Evolutionary conservation across 2,329 filamentous ascomycete genomes (phyloP), one percentile per base, ranked within the genome.

Genomic region (Phyllachora maydis): DNA sequence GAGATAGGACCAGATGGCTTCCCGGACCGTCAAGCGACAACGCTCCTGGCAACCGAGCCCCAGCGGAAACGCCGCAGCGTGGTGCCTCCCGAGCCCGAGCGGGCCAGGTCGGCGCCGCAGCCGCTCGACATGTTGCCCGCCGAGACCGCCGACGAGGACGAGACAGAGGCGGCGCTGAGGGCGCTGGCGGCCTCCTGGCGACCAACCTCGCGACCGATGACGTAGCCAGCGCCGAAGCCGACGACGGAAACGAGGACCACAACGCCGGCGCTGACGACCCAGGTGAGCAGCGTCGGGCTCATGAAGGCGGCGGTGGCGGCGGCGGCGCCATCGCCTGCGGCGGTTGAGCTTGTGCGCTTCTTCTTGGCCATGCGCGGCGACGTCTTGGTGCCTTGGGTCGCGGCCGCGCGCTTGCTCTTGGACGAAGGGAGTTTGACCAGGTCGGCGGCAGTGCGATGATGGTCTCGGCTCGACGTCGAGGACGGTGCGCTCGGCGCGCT

Each of bases 161-260:
- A 31, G 14, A 23, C 28, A 16, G 14, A 26, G 14, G 21, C 23
- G n/a, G 47, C 42, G 19, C 51, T 39, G 19, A 53, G 41, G 10
- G 48, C 49, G 7, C 45, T 46, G n/a, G 59, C 40, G 8, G 49
- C 49, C 36, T 75, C 67, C 32, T 71, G 63, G 16, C 63, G 55
- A 3, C 69, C 69, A 13, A 70, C 66, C 34, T 75, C 69, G 14
- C 67, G 53, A 4, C 70, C 69, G 28, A 73, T 66, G 13, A 72
- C 67, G 35, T 72, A 73, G 8, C 70, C 69, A 6, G 69, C 69
- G 3, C 69, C 66, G 33, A 76, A 75, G 3, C 68, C 68, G 16
- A 75, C 67, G 2, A 72, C 69, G 6, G 64, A 69, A 3, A 75
- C 62, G 8, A 76, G 52, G 6, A 75, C 66, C 2, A 75, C 63